Conservation (phyloP, 1,139 yeast species). For the Geotrichum citri-aurantii region DNA sequence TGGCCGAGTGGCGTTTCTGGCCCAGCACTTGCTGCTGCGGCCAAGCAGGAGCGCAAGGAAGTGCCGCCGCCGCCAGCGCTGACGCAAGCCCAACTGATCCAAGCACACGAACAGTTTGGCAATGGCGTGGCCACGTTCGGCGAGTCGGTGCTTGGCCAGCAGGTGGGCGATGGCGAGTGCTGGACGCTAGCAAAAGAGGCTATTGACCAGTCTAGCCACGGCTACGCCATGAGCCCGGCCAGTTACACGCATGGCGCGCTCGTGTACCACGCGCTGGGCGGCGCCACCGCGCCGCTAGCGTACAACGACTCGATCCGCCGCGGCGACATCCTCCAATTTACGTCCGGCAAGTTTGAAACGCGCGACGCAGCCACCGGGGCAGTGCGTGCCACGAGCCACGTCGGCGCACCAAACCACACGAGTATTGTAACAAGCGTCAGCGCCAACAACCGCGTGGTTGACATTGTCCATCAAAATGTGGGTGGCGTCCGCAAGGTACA, state of each 20-base stretch:
- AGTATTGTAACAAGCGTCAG: constrained; percentile 45
- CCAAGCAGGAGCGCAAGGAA: constrained; percentile 37
- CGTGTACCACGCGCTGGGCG: constrained; percentile 37
- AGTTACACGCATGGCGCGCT: constrained; percentile 57
- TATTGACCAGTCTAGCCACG: constrained; percentile 53
- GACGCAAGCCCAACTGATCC: constrained; percentile 37
- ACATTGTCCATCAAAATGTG: constrained; percentile 58
- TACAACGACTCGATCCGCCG: constrained; percentile 36
- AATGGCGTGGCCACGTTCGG: constrained; percentile 56
- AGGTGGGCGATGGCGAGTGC: constrained; percentile 69
- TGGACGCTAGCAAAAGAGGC: constrained; percentile 74
- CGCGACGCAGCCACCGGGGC: constrained; percentile 23
- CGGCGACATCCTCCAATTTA: constrained; percentile 46
- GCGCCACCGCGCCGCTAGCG: constrained; percentile 28
- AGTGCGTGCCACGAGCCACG: constrained; percentile 24
- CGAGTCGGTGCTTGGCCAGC: constrained; percentile 48
- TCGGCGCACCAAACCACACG: constrained; percentile 68
- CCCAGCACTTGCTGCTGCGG: constrained; percentile 21
- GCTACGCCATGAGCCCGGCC: constrained; percentile 54
- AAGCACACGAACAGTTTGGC: constrained; percentile 35
- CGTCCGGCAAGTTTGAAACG: constrained; percentile 42
- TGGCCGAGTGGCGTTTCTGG: constrained; percentile 40
- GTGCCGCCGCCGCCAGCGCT: constrained; percentile 51
- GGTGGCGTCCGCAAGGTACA: constrained; percentile 47
- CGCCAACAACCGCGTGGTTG: constrained; percentile 33